Base-by-base conservation (phyloP, 306 rosid genomes). In the Ziziphus jujuba region DNA sequence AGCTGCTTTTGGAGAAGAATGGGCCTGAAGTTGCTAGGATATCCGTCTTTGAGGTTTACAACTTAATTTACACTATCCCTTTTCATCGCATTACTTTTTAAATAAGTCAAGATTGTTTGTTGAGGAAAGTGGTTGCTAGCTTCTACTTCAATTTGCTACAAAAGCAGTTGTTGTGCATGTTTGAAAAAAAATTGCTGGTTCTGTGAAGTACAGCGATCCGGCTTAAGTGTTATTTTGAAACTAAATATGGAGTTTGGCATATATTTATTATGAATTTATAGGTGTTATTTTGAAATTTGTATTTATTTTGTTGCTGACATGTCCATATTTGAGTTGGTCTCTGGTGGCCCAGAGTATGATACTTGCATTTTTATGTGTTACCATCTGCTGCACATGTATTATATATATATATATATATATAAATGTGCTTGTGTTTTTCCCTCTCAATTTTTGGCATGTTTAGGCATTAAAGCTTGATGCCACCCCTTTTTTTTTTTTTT, bases 1-100 rank as follows among this genome's bases (percentile, higher is more conserved):
- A 93, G 75, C 87, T 93, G 83, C 87, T 90, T 59, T 73, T 93
- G 85, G 97, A 93, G 45, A 84, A 81, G 67, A 79, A 79, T 25
- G 97, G 97, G 56, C 85, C 98, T 74, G 96, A 73, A 81, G 61
- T 88, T 78, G 96, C 86, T 56, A 83, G 96, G 72, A 79, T 93
- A 63, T 90, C 98, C 59, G 89, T 93, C 55, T 87, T 67, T 57
- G 98, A 93, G 98, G 98, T 93, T 36, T 66, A 83, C 55, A 69
- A 57, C 69, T 45, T 65, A 31, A 52, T 72, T 22, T 56, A 7
- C 36, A 31, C 1, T 25, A n/a, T 66, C 24, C 40, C 50, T 51
- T 70, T 70, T 65, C 64, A 23, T 72, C n/a, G 55, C 55, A 50
- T 50, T n/a, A 9, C 22, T 17, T 50, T 20, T 50, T 3, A n/a